A percentile compares a stretch with the other conserved stretches of the same genome.
phyloP scores from a whole-genome alignment of 768 basidiomycete genomes.

The Panus rudis region DNA sequence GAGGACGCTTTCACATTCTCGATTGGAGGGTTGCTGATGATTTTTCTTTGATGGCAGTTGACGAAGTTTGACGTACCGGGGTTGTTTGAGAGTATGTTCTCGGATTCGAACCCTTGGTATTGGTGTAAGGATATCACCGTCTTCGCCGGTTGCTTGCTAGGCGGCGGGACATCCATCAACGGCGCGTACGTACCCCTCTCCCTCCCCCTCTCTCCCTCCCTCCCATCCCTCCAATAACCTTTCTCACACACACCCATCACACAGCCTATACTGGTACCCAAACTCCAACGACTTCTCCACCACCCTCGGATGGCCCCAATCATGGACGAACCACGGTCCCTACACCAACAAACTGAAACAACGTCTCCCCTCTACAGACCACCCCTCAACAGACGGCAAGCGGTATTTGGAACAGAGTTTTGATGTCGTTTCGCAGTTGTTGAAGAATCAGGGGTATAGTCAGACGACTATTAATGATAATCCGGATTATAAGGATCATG shows the following conservation, averaged over 20 bases:
- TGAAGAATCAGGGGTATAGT: slow-evolving; percentile 42
- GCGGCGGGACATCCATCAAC: slow-evolving; percentile 58
- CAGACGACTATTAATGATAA: slow-evolving; percentile 50
- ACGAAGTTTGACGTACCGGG: slow-evolving; percentile 65
- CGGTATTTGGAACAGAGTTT: slow-evolving; percentile 48
- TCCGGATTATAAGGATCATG: slow-evolving; percentile 51
- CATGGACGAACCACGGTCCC: slow-evolving; percentile 45
- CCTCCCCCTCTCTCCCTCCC: background rate
- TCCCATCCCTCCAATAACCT: background rate
- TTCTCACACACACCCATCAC: background rate
- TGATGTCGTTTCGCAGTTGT: slow-evolving; percentile 36
- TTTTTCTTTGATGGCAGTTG: too few species aligned
- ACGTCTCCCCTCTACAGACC: slow-evolving; percentile 50
- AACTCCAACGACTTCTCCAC: slow-evolving; percentile 44
- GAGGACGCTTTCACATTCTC: too few species aligned
- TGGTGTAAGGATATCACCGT: slow-evolving; percentile 62
- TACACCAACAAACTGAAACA: slow-evolving; percentile 43
- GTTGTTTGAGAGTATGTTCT: slow-evolving; percentile 60
- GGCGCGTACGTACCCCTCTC: slow-evolving; percentile 40
- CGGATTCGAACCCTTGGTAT: slow-evolving; percentile 48
- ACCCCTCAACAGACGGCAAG: slow-evolving; percentile 52
- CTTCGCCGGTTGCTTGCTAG: slow-evolving; percentile 59
- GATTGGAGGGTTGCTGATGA: background rate
- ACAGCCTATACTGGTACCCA: slow-evolving; percentile 47
- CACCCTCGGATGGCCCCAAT: slow-evolving; percentile 43